Conservation (phyloP, 345 rosid genomes). For the Sonneratia alba region DNA sequence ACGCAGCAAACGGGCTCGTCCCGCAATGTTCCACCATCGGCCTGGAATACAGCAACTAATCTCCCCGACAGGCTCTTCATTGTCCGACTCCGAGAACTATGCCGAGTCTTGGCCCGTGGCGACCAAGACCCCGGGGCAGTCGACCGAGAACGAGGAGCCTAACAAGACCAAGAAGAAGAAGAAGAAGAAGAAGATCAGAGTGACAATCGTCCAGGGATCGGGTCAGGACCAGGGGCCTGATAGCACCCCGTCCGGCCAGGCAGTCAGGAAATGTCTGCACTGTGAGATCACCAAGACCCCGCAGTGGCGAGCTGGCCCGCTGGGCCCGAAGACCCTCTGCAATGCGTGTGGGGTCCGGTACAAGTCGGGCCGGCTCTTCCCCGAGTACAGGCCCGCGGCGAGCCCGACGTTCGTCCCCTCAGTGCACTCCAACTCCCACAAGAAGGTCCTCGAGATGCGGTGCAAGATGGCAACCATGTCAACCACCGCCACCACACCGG, state of each 20-base stretch:
- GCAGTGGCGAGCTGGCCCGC: slow-evolving; percentile 49
- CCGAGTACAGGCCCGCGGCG: slow-evolving; percentile 45
- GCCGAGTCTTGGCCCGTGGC: slow-evolving; percentile 42
- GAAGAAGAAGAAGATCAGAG: slow-evolving; percentile 55
- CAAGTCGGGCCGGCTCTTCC: slow-evolving; percentile 42
- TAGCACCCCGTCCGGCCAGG: slow-evolving; percentile 8
- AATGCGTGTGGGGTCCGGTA: slow-evolving; percentile 49
- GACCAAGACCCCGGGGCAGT: slow-evolving; percentile 48
- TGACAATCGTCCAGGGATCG: slow-evolving; percentile 4
- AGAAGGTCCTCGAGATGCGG: slow-evolving; percentile 36
- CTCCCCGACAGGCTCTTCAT: slow-evolving; percentile 35
- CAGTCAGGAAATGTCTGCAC: slow-evolving; percentile 31
- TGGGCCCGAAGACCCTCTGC: slow-evolving; percentile 48
- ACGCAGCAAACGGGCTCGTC: slow-evolving; percentile 92
- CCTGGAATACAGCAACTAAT: slow-evolving; percentile 30
- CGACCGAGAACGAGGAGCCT: slow-evolving; percentile 22
- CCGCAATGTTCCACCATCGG: slow-evolving; percentile 54
- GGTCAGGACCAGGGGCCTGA: neutral
- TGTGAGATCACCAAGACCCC: slow-evolving; percentile 48
- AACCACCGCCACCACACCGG: neutral
- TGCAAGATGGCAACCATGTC: neutral
- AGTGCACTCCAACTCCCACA: slow-evolving; percentile 42
- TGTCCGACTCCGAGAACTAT: slow-evolving; percentile 41
- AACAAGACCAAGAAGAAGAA: neutral
- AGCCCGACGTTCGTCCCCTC: slow-evolving; percentile 39